These are phyloP conservation scores for Mortierella sp. DNA, from an alignment of 371 early-diverging fungal genomes.

Conservation along the genomic window DNA sequence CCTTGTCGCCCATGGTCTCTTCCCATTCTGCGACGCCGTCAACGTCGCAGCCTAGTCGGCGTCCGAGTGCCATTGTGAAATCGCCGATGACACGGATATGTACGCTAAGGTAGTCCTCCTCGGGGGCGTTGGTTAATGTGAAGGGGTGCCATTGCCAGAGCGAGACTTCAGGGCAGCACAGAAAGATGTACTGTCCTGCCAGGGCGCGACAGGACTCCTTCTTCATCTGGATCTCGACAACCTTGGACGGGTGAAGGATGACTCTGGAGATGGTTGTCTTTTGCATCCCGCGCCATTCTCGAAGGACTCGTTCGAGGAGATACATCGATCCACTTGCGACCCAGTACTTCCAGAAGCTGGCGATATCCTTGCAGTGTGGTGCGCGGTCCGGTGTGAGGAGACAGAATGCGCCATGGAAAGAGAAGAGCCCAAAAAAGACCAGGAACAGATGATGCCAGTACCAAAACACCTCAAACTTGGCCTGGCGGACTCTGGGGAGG, in stretches of 20 bases:
- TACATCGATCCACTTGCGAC: constrained; percentile 76
- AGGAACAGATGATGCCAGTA: constrained; percentile 89
- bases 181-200: constrained; percentile 81
- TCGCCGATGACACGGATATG: constrained; percentile 89
- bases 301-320: constrained; percentile 75
- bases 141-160: constrained; percentile 90
- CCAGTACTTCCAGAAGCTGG: constrained; percentile 88
- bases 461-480: constrained; percentile 87
- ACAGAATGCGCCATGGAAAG: constrained; percentile 89
- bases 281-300: constrained; percentile 79
- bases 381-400: constrained; percentile 81
- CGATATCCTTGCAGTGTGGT: constrained; percentile 77
- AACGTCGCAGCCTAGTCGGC: constrained; percentile 74
- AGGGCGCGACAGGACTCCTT: constrained; percentile 68
- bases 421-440: constrained; percentile 81
- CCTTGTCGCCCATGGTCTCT: constrained; percentile 55
- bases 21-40: constrained; percentile 60
- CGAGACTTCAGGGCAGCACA: constrained; percentile 74
- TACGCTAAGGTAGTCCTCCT: constrained; percentile 82
- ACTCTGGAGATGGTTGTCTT: constrained; percentile 76
- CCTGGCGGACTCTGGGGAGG: constrained; percentile 66
- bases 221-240: constrained; percentile 81
- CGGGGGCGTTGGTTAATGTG: constrained; percentile 89
- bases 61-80: constrained; percentile 81
- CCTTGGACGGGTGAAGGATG: constrained; percentile 74